A percentile compares a stretch with the other conserved stretches of the same genome.
phyloP scores from a whole-genome alignment of 2,329 filamentous ascomycete genomes.

The Didymella lethalis region DNA sequence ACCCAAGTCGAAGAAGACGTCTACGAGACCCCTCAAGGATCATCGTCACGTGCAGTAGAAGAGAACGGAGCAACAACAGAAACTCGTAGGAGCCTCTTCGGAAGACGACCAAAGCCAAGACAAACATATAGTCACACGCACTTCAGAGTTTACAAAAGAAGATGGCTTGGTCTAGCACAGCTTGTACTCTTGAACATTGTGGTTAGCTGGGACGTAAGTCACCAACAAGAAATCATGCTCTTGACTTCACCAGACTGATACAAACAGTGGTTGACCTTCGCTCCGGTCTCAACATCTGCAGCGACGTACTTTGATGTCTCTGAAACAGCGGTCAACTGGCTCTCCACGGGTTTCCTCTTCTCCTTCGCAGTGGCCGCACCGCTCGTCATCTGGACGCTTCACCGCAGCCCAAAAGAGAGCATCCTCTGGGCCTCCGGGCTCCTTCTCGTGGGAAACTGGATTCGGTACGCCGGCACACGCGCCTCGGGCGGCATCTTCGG shows the following conservation, averaged over 20 bases:
- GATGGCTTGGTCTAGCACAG: conserved; percentile 87
- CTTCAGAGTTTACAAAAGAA: conserved; percentile 75
- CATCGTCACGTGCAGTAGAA: conserved; percentile 12
- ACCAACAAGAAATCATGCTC: background rate
- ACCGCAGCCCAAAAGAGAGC: conserved; percentile 79
- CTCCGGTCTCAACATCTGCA: conserved; percentile 78
- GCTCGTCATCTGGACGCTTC: conserved; percentile 74
- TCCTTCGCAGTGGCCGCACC: conserved; percentile 79
- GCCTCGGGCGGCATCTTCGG: conserved; percentile 70
- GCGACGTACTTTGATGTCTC: conserved; percentile 78
- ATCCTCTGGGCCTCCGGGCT: conserved; percentile 77
- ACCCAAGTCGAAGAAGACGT: conserved; percentile 7
- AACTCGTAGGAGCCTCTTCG: background rate
- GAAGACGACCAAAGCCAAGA: conserved; percentile 16
- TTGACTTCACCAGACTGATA: background rate
- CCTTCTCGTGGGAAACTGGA: conserved; percentile 86
- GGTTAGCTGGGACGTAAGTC: conserved; percentile 91
- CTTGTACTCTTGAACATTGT: conserved; percentile 89
- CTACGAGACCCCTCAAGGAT: background rate
- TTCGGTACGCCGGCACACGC: conserved; percentile 77
- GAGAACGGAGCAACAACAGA: background rate
- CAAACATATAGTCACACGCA: conserved; percentile 43
- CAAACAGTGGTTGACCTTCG: conserved; percentile 86
- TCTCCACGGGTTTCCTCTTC: conserved; percentile 87
- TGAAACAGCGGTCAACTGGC: conserved; percentile 87